Evolutionary conservation across 257 asterid species (phyloP).

Genomic region (Nicotiana obtusifolia): DNA sequence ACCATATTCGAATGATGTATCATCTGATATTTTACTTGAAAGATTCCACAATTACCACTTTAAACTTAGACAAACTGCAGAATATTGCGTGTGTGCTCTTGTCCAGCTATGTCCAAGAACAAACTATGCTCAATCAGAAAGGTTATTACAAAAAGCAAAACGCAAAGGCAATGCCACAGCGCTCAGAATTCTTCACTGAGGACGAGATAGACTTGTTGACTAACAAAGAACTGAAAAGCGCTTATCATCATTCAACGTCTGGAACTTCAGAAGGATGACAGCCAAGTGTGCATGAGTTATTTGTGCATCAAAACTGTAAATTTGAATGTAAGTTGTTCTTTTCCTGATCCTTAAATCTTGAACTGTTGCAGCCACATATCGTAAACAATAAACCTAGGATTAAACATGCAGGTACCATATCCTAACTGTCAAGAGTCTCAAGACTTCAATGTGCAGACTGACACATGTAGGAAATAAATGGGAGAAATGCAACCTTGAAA

Average conservation of each 20-base stretch:
- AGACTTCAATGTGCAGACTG: not conserved
- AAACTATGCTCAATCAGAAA: not conserved
- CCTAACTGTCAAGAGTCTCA: not conserved
- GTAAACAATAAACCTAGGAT: not conserved
- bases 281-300: not conserved
- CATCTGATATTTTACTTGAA: not conserved
- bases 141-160: not conserved
- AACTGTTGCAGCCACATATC: not conserved
- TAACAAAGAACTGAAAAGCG: not conserved
- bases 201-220: not conserved
- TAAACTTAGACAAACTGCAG: not conserved
- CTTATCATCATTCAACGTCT: not conserved
- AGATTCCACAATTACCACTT: not conserved
- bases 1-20: not conserved
- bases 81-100: not conserved
- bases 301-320: not conserved
- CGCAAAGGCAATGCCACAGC: not conserved
- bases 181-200: not conserved
- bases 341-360: not conserved
- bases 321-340: not conserved
- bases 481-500: not conserved
- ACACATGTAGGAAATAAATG: not conserved
- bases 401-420: not conserved
- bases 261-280: not conserved
- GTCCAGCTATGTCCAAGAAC: not conserved